Base-by-base conservation (phyloP, 495 filamentous ascomycete species). In the Penicillium salamii region DNA sequence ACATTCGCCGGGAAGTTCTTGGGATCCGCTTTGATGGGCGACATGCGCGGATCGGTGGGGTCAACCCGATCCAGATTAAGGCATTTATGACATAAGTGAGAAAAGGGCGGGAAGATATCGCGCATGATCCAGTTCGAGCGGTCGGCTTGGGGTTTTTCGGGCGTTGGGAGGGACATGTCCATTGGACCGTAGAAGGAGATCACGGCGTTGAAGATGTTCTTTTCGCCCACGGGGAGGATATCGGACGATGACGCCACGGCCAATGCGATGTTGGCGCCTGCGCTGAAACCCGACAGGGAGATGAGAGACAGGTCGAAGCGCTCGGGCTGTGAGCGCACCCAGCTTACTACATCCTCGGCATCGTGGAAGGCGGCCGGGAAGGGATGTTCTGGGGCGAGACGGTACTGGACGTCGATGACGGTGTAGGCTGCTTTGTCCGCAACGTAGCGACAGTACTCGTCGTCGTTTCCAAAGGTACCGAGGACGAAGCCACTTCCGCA, bases 291-390 rank as follows among this genome's bases (percentile, higher is more conserved):
- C 9, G 70, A 74, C 11, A 74, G 47, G n/a, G 69, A 69, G 9
- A 76, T 21, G 1, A 53, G 66, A 1, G 62, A 57, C 5, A 48
- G 32, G 42, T 74, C 63, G 36, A 75, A 74, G 3, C 56, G 53
- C 8, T 63, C 58, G 8, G 66, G 63, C 20, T 61, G 59, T 15
- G 62, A 54, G 18, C 57, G 58, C 0, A 71, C 63, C 62, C 67
- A 69, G n/a, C 47, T 60, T 21, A 74, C 64, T n/a, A 50, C 53
- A 45, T 75, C 69, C 42, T 75, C 70, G 42, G 79, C 87, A 53
- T 95, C 89, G 20, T 95, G 68, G 14, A 92, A 66, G 11, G 86
- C 84, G 3, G 85, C 76, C 11, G 88, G 88, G 63, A 92, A 92
- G 1, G 85, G 78, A 48, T 84, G 53, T 62, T 92, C 86, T 2